These are phyloP conservation scores for Dothiorella sarmentorum DNA, from an alignment of 2,329 filamentous ascomycete species.

Conservation along the genomic window DNA sequence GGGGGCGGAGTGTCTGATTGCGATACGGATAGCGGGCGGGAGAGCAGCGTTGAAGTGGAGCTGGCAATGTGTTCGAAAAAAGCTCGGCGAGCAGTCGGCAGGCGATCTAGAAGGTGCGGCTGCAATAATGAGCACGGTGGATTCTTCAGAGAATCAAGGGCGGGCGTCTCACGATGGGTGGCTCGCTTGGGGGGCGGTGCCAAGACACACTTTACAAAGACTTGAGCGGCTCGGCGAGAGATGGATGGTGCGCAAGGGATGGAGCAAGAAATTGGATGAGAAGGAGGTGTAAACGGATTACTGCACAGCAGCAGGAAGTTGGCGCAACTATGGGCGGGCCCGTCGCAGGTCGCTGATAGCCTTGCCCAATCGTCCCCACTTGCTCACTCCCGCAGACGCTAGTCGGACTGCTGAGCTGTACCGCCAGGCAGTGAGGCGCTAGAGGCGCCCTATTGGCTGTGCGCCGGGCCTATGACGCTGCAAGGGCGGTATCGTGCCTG, in stretches of 20 bases:
- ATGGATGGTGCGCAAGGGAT: neutral
- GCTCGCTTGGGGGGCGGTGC: constrained; percentile 17
- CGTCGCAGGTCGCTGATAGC: constrained; percentile 7
- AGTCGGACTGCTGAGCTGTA: constrained; percentile 1
- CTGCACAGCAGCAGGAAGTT: constrained; percentile 8
- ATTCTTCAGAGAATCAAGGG: constrained; percentile 16
- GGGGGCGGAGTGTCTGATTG: constrained; percentile 8
- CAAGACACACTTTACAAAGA: constrained; percentile 15
- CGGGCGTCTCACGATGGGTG: constrained; percentile 14
- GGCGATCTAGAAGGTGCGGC: constrained; percentile 15
- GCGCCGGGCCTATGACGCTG: constrained; percentile 7
- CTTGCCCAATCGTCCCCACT: constrained; percentile 14
- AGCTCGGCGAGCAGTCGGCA: neutral
- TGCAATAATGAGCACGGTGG: constrained; percentile 2
- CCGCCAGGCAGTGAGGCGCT: neutral
- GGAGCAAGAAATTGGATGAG: neutral
- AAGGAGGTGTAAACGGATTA: neutral
- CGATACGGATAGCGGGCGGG: constrained; percentile 11
- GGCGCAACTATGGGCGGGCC: constrained; percentile 4
- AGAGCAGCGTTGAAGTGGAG: constrained; percentile 10
- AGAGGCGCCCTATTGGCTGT: neutral
- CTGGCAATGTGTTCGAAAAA: no score
- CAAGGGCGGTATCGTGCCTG: constrained; percentile 7
- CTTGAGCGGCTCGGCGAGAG: constrained; percentile 5
- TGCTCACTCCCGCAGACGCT: constrained; percentile 6